phyloP scores from a whole-genome alignment of 306 rosid genomes.

The Alnus rubra region DNA sequence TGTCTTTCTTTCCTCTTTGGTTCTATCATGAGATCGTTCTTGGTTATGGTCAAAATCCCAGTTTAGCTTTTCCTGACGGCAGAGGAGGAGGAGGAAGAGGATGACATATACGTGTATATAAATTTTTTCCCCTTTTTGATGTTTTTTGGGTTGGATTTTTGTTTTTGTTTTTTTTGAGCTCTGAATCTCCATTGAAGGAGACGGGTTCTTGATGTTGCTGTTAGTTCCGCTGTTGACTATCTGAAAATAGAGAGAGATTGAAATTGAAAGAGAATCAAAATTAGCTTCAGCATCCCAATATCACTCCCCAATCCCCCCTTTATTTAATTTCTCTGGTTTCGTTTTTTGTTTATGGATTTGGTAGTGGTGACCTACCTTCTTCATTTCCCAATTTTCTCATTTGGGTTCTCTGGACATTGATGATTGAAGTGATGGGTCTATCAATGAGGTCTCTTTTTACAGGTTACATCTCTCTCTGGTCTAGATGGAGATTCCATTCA shows the following conservation, averaged over 20 bases:
- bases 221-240: conserved; percentile 21
- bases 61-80: conserved; percentile 6
- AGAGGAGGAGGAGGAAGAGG: conserved; percentile 3
- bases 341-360: not conserved
- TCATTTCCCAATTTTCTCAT: not conserved
- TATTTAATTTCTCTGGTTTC: not conserved
- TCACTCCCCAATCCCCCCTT: not conserved
- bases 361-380: too few relatives aligned
- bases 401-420: not conserved
- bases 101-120: conserved; percentile 41
- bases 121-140: not conserved
- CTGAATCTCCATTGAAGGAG: conserved; percentile 28
- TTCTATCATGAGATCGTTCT: conserved; percentile 22
- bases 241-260: conserved; percentile 23
- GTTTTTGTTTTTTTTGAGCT: conserved; percentile 9
- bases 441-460: conserved; percentile 43
- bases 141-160: conserved; percentile 8
- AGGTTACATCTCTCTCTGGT: not conserved
- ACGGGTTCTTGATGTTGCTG: conserved; percentile 24
- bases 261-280: conserved; percentile 27
- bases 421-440: conserved; percentile 32
- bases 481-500: conserved; percentile 40
- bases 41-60: not conserved
- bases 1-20: conserved; percentile 2
- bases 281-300: conserved; percentile 23